Percentiles rank a stretch among this genome's conserved stretches.
phyloP scores from a whole-genome alignment of 208 protist genomes.

The Herpetomonas samuelpessoai region DNA sequence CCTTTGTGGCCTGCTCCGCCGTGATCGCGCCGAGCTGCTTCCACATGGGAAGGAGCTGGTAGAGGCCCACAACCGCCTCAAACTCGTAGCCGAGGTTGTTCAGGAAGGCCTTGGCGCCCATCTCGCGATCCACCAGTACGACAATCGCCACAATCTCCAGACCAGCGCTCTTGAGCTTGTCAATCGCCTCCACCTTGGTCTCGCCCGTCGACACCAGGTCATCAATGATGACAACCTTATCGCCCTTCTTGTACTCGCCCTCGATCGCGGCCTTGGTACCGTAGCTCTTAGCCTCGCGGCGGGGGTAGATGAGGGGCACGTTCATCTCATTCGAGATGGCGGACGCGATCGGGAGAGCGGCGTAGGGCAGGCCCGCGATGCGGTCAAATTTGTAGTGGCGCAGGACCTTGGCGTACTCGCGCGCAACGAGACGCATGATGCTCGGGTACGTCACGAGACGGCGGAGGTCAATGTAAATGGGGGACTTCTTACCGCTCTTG shows the following conservation, averaged over 20 bases:
- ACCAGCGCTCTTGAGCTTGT: conserved; percentile 79
- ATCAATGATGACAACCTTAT: conserved; percentile 93
- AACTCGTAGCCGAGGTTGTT: conserved; percentile 84
- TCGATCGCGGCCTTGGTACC: conserved; percentile 95
- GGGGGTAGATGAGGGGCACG: conserved; percentile 86
- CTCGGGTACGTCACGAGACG: conserved; percentile 86
- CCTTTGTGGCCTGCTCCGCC: conserved; percentile 48
- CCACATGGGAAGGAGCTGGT: conserved; percentile 79
- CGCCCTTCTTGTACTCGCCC: conserved; percentile 91
- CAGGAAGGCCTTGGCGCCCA: conserved; percentile 91
- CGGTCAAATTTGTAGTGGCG: conserved; percentile 73
- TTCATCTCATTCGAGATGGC: conserved; percentile 90
- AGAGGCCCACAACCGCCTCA: conserved; percentile 76
- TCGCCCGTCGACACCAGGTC: conserved; percentile 95
- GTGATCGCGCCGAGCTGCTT: conserved; percentile 54
- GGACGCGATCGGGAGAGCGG: conserved; percentile 94
- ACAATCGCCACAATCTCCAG: conserved; percentile 90
- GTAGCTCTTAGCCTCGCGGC: conserved; percentile 94
- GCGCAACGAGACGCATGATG: conserved; percentile 77
- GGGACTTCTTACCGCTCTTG: conserved; percentile 94
- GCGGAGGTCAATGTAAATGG: conserved; percentile 96
- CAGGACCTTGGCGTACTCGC: conserved; percentile 72
- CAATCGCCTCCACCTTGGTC: conserved; percentile 94
- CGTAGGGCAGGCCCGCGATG: conserved; percentile 93
- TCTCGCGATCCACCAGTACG: conserved; percentile 95